Evolutionary conservation across 208 protist genomes (phyloP), one percentile per base, ranked within the genome.

Genomic region (Trypanosoma lewisi): DNA sequence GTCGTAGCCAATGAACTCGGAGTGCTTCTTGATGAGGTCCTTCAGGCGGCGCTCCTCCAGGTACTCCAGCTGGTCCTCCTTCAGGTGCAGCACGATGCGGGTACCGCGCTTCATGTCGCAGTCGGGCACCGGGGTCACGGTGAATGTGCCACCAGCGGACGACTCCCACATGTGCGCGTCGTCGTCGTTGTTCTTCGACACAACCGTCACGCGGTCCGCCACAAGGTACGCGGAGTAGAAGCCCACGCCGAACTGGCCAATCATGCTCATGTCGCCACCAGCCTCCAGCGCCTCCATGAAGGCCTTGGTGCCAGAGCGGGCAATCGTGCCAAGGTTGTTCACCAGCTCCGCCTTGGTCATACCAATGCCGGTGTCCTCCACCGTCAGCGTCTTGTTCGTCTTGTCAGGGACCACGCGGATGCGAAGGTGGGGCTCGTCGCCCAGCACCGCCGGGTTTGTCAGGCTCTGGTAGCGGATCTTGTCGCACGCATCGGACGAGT

Each of bases 201-300:
- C 98, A 8, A 98, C 94, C 39, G 81, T 91, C 16, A 98, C 94
- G 25, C 82, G 76, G 52, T 98, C 91, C n/a, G 96, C 88, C 19
- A 99, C 97, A 95, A 99, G 98, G 74, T 98, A 99, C 53, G 80
- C 85, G 0, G 90, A 85, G 71, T 99, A 99, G 78, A 99, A 99
- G 62, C 98, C 97, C 37, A 99, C 97, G 73, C 97, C 97, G 75
- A 99, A 99, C 86, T 98, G 97, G 61, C 97, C 92, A 65, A 97
- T 97, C 53, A 97, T 97, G 69, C 88, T 93, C 65, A 95, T 89
- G 34, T 87, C 91, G 1, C 84, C 82, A 4, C 75, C 78, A 63
- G 85, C 73, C 77, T 95, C 87, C 44, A 97, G 74, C 65, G 93
- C 77, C 12, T 73, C 81, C 23, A 97, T 85, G 75, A 97, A 97